These are phyloP conservation scores for Penicillium sp. DNA, from an alignment of 2,329 filamentous ascomycete genomes.

Conservation along the genomic window DNA sequence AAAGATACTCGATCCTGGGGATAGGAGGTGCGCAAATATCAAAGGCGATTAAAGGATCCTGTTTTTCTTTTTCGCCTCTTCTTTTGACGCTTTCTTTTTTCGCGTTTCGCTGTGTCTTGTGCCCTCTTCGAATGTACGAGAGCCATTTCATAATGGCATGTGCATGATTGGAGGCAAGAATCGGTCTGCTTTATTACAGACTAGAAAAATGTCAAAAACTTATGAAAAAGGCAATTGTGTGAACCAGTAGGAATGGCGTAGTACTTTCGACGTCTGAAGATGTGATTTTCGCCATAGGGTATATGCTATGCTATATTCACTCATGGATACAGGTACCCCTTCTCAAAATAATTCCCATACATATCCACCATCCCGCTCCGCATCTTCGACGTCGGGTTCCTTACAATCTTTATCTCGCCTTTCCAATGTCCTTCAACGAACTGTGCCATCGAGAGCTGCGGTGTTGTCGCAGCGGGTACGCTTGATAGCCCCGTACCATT, in stretches of 20 bases:
- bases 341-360: constrained; percentile 59
- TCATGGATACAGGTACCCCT: constrained; percentile 57
- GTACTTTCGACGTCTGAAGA: too few relatives aligned
- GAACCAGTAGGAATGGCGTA: neutral
- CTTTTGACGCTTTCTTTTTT: neutral
- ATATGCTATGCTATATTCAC: neutral
- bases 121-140: constrained; percentile 15
- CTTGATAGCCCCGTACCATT: constrained; percentile 29
- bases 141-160: constrained; percentile 25
- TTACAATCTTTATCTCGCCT: constrained; percentile 61
- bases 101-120: constrained; percentile 13
- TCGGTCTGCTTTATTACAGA: constrained; percentile 15
- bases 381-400: constrained; percentile 45
- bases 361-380: constrained; percentile 54
- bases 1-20: constrained; percentile 6
- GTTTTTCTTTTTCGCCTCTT: constrained; percentile 6
- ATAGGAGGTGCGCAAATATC: neutral
- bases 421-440: constrained; percentile 63
- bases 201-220: constrained; percentile 31
- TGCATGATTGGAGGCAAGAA: constrained; percentile 28
- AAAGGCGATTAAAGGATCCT: neutral
- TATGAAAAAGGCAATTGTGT: constrained; percentile 13
- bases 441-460: constrained; percentile 36
- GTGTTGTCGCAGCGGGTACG: constrained; percentile 17
- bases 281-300: neutral